These are phyloP conservation scores for Pestalotiopsis sp. DNA, from an alignment of 2,329 filamentous ascomycete species.

Conservation along the genomic window DNA sequence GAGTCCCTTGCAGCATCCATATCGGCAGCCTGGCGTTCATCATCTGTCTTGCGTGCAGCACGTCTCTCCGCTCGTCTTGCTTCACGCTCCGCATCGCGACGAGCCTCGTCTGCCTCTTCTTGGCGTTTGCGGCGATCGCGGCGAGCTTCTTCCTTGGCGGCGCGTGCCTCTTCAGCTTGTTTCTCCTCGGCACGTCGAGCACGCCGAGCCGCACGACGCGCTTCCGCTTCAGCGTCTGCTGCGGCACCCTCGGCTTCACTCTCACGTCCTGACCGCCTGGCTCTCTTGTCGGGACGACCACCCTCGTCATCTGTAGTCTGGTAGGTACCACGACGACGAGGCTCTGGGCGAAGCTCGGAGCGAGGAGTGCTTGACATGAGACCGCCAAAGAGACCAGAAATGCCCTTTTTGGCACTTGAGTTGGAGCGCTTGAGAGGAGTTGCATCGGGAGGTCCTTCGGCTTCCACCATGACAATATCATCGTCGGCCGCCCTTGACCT, in stretches of 20 bases:
- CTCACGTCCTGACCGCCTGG: slow-evolving; percentile 41
- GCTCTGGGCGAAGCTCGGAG: slow-evolving; percentile 36
- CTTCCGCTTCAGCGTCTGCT: slow-evolving; percentile 62
- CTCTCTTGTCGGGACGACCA: slow-evolving; percentile 37
- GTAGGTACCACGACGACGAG: slow-evolving; percentile 51
- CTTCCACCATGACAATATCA: slow-evolving; percentile 61
- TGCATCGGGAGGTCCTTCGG: slow-evolving; percentile 44
- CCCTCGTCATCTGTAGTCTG: slow-evolving; percentile 54
- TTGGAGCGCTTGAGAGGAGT: slow-evolving; percentile 61
- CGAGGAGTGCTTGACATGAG: slow-evolving; percentile 46
- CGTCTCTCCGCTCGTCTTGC: slow-evolving; percentile 58
- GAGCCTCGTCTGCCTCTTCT: slow-evolving; percentile 59
- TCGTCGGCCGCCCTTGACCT: slow-evolving; percentile 60
- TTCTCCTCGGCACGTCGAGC: slow-evolving; percentile 61
- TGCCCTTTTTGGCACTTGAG: slow-evolving; percentile 63
- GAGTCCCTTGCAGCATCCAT: slow-evolving; percentile 41
- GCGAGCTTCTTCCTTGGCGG: slow-evolving; percentile 58
- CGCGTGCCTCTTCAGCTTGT: slow-evolving; percentile 60
- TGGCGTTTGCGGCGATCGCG: slow-evolving; percentile 57
- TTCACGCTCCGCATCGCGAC: slow-evolving; percentile 60
- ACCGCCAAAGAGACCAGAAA: slow-evolving; percentile 65
- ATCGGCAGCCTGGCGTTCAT: slow-evolving; percentile 52
- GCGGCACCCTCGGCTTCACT: slow-evolving; percentile 49
- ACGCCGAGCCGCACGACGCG: slow-evolving; percentile 63
- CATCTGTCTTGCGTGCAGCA: slow-evolving; percentile 49